A percentile compares a stretch with the other conserved stretches of the same genome.
phyloP scores from a whole-genome alignment of 176 grass and related monocot species.

The Rhynchospora breviuscula region DNA sequence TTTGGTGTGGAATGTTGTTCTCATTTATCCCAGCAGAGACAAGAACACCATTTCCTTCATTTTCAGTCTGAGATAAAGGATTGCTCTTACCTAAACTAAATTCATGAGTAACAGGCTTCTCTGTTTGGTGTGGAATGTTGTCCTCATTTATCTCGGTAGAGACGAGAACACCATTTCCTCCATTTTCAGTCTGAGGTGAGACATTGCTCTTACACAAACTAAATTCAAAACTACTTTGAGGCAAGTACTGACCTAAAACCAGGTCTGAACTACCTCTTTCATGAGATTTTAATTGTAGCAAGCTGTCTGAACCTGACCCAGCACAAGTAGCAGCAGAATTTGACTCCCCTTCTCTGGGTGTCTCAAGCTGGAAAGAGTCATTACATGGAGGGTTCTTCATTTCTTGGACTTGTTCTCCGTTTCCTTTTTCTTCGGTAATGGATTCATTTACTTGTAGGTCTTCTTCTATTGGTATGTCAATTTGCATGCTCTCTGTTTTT shows the following conservation, averaged over 20 bases:
- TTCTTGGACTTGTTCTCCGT: background rate
- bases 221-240: background rate
- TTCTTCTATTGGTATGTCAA: slow-evolving; percentile 12
- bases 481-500: slow-evolving; percentile 21
- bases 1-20: slow-evolving; percentile 10
- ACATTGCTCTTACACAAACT: background rate
- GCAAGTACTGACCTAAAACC: slow-evolving; percentile 20
- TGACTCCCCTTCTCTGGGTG: background rate
- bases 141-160: slow-evolving; percentile 21
- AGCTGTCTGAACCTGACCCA: background rate
- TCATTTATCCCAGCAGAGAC: slow-evolving; percentile 26
- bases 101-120: slow-evolving; percentile 31
- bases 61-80: slow-evolving; percentile 3
- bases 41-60: slow-evolving; percentile 24
- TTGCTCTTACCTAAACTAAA: background rate
- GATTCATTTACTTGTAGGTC: background rate
- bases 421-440: background rate
- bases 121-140: slow-evolving; percentile 6
- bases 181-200: background rate
- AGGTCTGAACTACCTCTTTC: background rate
- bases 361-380: background rate
- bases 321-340: background rate
- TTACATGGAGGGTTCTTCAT: background rate
- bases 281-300: background rate
- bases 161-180: slow-evolving; percentile 10